Percentiles rank a stretch among this genome's conserved stretches.
Conservation (phyloP, 1,139 yeast species). For the Geotrichum phurueaensis region DNA sequence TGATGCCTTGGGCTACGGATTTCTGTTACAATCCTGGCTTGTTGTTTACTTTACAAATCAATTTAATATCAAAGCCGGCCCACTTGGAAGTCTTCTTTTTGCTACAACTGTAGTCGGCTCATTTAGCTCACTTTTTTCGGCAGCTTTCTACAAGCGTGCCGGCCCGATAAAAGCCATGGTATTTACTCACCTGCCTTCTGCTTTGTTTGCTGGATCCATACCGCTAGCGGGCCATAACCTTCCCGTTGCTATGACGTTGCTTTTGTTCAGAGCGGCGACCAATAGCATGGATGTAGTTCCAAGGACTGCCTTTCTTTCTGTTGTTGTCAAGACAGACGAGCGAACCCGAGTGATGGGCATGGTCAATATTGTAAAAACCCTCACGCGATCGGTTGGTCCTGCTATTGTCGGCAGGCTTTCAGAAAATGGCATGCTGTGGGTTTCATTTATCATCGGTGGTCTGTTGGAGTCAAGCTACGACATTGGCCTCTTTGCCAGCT, state of each 20-base stretch:
- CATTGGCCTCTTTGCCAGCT: slow-evolving; percentile 25
- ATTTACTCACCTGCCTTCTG: slow-evolving; percentile 75
- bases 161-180: slow-evolving; percentile 81
- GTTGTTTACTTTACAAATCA: slow-evolving; percentile 58
- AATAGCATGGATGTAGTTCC: slow-evolving; percentile 89
- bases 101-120: slow-evolving; percentile 55
- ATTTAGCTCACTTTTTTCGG: slow-evolving; percentile 61
- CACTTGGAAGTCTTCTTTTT: slow-evolving; percentile 52
- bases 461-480: slow-evolving; percentile 39
- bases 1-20: slow-evolving; percentile 83
- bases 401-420: slow-evolving; percentile 72
- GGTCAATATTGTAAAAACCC: slow-evolving; percentile 78
- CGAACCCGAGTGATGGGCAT: slow-evolving; percentile 75
- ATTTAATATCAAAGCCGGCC: slow-evolving; percentile 30
- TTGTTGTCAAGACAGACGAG: slow-evolving; percentile 57
- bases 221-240: slow-evolving; percentile 37
- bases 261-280: slow-evolving; percentile 49
- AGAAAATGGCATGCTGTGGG: slow-evolving; percentile 43
- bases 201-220: slow-evolving; percentile 52
- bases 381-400: slow-evolving; percentile 80
- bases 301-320: slow-evolving; percentile 69
- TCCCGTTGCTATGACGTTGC: slow-evolving; percentile 34
- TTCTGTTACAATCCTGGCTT: slow-evolving; percentile 84
- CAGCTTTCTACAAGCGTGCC: slow-evolving; percentile 54
- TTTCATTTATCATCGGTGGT: slow-evolving; percentile 65